Percentiles rank a stretch among this genome's conserved stretches.
phyloP scores from a whole-genome alignment of 176 grass and related monocot genomes.

The Oropetium thomaeum region DNA sequence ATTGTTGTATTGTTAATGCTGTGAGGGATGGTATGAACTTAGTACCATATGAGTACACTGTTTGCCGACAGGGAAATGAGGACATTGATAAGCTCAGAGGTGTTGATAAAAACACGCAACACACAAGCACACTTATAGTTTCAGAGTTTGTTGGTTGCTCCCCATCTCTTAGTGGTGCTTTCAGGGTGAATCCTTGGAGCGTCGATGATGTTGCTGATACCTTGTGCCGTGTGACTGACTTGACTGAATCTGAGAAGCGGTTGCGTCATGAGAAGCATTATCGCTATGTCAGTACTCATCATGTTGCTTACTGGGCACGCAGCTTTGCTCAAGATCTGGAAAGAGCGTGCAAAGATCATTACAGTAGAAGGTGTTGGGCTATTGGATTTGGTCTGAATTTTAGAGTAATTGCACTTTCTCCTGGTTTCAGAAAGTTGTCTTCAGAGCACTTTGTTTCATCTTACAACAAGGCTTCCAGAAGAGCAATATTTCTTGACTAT shows the following conservation, averaged over 20 bases:
- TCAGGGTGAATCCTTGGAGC: constrained; percentile 87
- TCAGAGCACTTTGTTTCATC: constrained; percentile 49
- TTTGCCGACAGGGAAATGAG: constrained; percentile 72
- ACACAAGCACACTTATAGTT: constrained; percentile 74
- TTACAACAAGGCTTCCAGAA: constrained; percentile 67
- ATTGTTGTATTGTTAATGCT: constrained; percentile 87
- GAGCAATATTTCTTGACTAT: constrained; percentile 90
- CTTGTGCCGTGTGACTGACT: constrained; percentile 45
- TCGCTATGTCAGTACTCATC: constrained; percentile 68
- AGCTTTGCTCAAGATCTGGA: constrained; percentile 89
- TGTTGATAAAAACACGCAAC: constrained; percentile 16
- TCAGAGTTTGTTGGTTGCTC: constrained; percentile 92
- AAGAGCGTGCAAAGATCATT: constrained; percentile 80
- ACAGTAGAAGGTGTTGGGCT: constrained; percentile 70
- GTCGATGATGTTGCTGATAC: constrained; percentile 71
- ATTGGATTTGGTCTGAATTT: constrained; percentile 87
- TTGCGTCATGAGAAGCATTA: constrained; percentile 84
- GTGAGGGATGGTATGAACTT: constrained; percentile 92
- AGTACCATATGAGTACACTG: constrained; percentile 73
- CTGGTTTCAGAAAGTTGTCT: constrained; percentile 79
- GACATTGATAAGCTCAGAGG: constrained; percentile 47
- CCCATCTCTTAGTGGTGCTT: constrained; percentile 84
- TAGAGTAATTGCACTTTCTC: constrained; percentile 71
- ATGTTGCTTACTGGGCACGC: constrained; percentile 68
- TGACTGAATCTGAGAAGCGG: constrained; percentile 53